Evolutionary conservation across 208 protist genomes (phyloP), one percentile per base, ranked within the genome.

Genomic region (Leishmania aethiopica): DNA sequence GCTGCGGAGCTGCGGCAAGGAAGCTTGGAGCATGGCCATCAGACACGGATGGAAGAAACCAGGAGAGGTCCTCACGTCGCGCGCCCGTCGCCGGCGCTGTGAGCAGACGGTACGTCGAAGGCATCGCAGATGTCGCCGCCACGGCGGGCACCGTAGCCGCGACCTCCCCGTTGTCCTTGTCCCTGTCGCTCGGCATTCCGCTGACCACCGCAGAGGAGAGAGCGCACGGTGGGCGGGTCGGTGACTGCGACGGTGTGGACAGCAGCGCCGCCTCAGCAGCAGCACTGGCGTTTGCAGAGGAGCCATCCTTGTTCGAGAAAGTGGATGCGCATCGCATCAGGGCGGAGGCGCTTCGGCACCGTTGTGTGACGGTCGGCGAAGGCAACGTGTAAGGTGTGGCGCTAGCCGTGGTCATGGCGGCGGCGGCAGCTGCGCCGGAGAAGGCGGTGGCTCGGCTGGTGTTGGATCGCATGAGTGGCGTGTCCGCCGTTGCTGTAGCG

Each of bases 401-500:
- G 35, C 11, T 37, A 17, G 73, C 35, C 53, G 35, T 77, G 35
- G n/a, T 59, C 4, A 22, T 64, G 49, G 45, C 35, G 35, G 47
- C 28, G 51, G 15, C 22, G 13, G 32, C 32, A n/a, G 35, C 53
- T 32, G 53, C 40, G 51, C 47, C 13, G n/a, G 71, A 60, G 51
- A 42, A n/a, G 49, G 32, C 6, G 73, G 73, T 47, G 32, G 17
- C 73, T 55, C 51, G 73, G 10, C 51, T 59, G 32, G 73, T 45
- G 73, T 77, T 25, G n/a, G 53, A 62, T 51, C 13, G 73, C 73
- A 62, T 77, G 17, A 62, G 35, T 37, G 73, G 49, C 15, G 73
- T 42, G 1, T 62, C 73, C 1, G 51, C n/a, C 73, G 51, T 62
- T n/a, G 51, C 51, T 37, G 73, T 77, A n/a, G 35, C 73, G 49